These are phyloP conservation scores for Metarhizium humberi DNA, from an alignment of 2,329 filamentous ascomycete species.

Conservation along the genomic window DNA sequence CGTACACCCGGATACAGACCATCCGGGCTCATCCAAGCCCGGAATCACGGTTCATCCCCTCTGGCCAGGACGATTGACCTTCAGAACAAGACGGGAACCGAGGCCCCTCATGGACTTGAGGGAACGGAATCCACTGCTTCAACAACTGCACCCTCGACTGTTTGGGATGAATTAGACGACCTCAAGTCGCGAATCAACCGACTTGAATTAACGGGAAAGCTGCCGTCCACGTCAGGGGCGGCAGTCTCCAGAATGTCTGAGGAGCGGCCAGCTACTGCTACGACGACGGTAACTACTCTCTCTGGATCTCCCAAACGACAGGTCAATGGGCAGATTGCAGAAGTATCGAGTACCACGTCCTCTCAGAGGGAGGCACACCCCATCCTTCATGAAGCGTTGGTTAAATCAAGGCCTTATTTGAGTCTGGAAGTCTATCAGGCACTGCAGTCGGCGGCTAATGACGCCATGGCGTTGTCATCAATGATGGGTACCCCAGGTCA, in stretches of 20 bases:
- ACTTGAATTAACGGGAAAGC: slow-evolving; percentile 80
- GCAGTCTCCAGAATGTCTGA: slow-evolving; percentile 65
- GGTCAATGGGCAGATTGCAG: slow-evolving; percentile 14
- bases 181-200: slow-evolving; percentile 87
- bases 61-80: slow-evolving; percentile 35
- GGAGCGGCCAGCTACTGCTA: slow-evolving; percentile 82
- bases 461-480: slow-evolving; percentile 69
- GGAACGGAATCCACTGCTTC: slow-evolving; percentile 82
- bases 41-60: slow-evolving; percentile 49
- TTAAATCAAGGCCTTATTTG: slow-evolving; percentile 64
- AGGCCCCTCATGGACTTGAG: slow-evolving; percentile 38
- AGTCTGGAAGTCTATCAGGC: slow-evolving; percentile 64
- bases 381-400: slow-evolving; percentile 69
- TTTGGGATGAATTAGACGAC: slow-evolving; percentile 97
- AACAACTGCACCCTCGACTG: slow-evolving; percentile 79
- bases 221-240: slow-evolving; percentile 73
- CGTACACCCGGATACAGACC: slow-evolving; percentile 35
- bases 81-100: slow-evolving; percentile 17
- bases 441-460: slow-evolving; percentile 70
- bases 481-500: slow-evolving; percentile 69
- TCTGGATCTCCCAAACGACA: slow-evolving; percentile 77
- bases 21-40: slow-evolving; percentile 15
- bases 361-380: slow-evolving; percentile 57
- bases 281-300: slow-evolving; percentile 81
- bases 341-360: slow-evolving; percentile 32